Base-by-base conservation (phyloP, 495 filamentous ascomycete species). In the Hypoxylon crocopeplum region DNA sequence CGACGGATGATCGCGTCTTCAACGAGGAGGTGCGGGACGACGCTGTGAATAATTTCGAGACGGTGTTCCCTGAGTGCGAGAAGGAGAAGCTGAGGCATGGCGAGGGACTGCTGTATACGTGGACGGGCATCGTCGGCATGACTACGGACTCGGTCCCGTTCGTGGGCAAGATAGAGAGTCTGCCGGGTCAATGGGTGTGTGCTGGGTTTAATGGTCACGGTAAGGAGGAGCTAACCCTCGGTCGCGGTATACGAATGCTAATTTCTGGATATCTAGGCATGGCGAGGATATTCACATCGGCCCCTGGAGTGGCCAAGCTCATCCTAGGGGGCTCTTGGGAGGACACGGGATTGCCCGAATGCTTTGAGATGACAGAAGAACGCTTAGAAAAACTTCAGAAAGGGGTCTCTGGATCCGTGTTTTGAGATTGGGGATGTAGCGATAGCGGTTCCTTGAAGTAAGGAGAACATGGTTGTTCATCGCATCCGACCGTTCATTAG, bases 111-210 rank as follows among this genome's bases (percentile, higher is more conserved):
- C 41, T 61, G 22, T 58, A 69, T 54, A 48, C 68, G n/a, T 71
- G 68, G 68, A 67, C 62, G 1, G 68, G 68, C 0, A 71, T 71
- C 27, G 39, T 71, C 19, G 68, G 56, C n/a, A 69, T 71, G 68
- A 71, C 66, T 34, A 57, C 58, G 17, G 68, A 71, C 46, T 69
- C 62, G 7, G 56, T 68, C 7, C 68, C 68, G 17, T 66, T 69
- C 22, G 56, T 71, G 24, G 68, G 68, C 0, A 54, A 20, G 19
- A 21, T 71, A 3, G 37, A 56, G 29, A 33, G 56, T 1, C 11
- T 63, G 12, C 45, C 56, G 16, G 68, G 68, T 1, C 68, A 71
- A 47, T 71, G 59, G 57, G 21, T 69, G 3, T 71, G 68, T 47
- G 66, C 68, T 27, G 68, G 68, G 20, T 71, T 71, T 39, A 62